A percentile compares a stretch with the other conserved stretches of the same genome.
phyloP scores from a whole-genome alignment of 495 filamentous ascomycete genomes.

The Aspergillus conjunctus region DNA sequence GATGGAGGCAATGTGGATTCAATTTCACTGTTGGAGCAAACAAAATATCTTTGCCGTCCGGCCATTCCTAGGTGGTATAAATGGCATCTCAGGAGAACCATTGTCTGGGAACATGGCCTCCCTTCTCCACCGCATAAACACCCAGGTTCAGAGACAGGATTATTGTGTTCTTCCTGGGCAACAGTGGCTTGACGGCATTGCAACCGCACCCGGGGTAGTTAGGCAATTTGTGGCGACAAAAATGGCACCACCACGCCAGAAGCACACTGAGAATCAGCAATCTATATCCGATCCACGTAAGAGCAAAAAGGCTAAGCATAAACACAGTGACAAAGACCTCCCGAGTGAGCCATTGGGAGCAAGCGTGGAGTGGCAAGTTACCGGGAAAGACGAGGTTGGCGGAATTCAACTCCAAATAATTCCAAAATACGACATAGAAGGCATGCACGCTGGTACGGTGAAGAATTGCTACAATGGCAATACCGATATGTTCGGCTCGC shows the following conservation, averaged over 20 bases:
- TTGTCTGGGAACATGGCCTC: not conserved
- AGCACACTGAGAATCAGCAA: not conserved
- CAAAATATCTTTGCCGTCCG: not conserved
- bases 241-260: not conserved
- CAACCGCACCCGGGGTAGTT: not conserved
- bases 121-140: not conserved
- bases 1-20: slow-evolving; percentile 10
- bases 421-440: not conserved
- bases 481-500: not conserved
- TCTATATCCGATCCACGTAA: not conserved
- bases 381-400: slow-evolving; percentile 4
- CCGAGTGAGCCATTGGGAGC: not conserved
- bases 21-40: not conserved
- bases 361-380: slow-evolving; percentile 5
- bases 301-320: not conserved
- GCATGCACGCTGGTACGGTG: slow-evolving; percentile 3
- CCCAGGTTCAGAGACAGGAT: slow-evolving; percentile 6
- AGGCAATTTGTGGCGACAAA: slow-evolving; percentile 9
- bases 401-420: slow-evolving; percentile 1
- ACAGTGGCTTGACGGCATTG: slow-evolving; percentile 9
- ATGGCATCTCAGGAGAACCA: not conserved
- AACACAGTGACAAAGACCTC: not conserved
- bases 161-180: slow-evolving; percentile 4
- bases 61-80: not conserved
- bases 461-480: not conserved